These are phyloP conservation scores for Pinguiococcus pyrenoidosus DNA, from an alignment of 108 stramenopile genomes.

Conservation along the genomic window DNA sequence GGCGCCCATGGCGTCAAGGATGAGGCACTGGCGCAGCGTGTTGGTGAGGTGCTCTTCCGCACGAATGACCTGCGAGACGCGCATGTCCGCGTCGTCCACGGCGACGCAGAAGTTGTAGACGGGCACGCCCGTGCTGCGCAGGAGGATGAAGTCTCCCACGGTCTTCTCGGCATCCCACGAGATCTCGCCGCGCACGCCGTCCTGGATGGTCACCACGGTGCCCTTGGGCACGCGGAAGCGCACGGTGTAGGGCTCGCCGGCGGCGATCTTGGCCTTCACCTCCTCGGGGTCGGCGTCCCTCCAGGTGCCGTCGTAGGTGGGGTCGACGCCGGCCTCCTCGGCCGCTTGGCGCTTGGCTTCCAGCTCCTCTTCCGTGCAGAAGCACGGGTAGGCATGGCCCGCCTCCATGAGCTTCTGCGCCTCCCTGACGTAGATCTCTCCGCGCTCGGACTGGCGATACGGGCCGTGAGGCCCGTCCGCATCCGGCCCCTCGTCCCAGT, in stretches of 20 bases:
- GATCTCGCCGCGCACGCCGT: constrained; percentile 78
- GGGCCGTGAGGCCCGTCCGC: constrained; percentile 14
- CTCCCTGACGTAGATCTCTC: constrained; percentile 25
- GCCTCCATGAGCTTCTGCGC: constrained; percentile 27
- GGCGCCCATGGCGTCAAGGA: constrained; percentile 31
- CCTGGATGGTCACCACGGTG: constrained; percentile 71
- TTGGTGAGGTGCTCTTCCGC: constrained; percentile 96
- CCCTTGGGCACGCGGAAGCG: constrained; percentile 48
- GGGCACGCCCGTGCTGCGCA: constrained; percentile 77
- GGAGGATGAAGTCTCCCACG: constrained; percentile 87
- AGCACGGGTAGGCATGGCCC: constrained; percentile 81
- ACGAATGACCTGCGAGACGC: constrained; percentile 85
- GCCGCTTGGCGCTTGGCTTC: constrained; percentile 65
- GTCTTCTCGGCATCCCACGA: constrained; percentile 90
- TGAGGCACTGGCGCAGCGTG: constrained; percentile 74
- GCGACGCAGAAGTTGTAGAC: constrained; percentile 98
- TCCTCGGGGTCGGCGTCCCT: constrained; percentile 75
- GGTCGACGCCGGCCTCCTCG: constrained; percentile 58
- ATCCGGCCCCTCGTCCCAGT: constrained; percentile 86
- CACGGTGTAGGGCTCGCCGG: constrained; percentile 64
- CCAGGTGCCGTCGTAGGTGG: constrained; percentile 89
- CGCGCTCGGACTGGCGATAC: constrained; percentile 36
- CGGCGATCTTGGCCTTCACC: constrained; percentile 59
- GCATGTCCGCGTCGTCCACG: constrained; percentile 89
- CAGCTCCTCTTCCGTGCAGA: constrained; percentile 83